Percentiles rank a stretch among this genome's conserved stretches.
Conservation (phyloP, 495 filamentous ascomycete genomes). For the Daldinia grandis region DNA sequence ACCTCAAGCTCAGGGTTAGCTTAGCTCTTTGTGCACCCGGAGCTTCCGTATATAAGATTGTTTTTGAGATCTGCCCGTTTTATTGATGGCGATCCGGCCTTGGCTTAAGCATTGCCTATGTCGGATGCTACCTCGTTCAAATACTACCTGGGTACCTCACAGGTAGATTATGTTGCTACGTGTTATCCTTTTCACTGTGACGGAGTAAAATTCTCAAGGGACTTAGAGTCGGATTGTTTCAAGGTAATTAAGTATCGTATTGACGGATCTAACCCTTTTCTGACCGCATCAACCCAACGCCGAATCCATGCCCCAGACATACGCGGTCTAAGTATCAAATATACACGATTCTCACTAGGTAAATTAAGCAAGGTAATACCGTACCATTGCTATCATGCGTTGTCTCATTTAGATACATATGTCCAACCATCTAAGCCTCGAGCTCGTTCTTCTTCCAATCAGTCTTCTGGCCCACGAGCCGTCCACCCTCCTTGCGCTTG, state of each 20-base stretch:
- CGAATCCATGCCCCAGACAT: slow-evolving; percentile 5
- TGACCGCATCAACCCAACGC: slow-evolving; percentile 11
- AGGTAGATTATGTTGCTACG: neutral
- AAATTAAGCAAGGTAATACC: neutral
- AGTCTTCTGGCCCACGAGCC: slow-evolving; percentile 63
- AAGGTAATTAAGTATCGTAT: neutral
- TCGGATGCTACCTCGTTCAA: neutral
- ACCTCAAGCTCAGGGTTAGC: neutral
- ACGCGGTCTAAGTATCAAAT: slow-evolving; percentile 9
- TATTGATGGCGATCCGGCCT: neutral
- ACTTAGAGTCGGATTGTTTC: neutral
- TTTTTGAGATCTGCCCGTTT: neutral
- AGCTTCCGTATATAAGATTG: neutral
- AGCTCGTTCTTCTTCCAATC: slow-evolving; percentile 63
- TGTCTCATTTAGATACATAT: slow-evolving; percentile 51
- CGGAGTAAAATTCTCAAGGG: neutral
- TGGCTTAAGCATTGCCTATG: neutral
- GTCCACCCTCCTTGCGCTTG: slow-evolving; percentile 84
- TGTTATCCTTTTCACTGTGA: neutral
- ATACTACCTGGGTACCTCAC: neutral
- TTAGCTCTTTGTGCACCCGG: neutral
- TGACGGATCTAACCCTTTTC: slow-evolving; percentile 2
- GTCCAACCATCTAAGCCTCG: slow-evolving; percentile 72
- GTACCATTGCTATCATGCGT: neutral
- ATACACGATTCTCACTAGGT: slow-evolving; percentile 58